Percentiles rank a stretch among this genome's conserved stretches.
These are phyloP conservation scores for Taiozyma onychis DNA, from an alignment of 1,139 yeast species.

Conservation along the genomic window DNA sequence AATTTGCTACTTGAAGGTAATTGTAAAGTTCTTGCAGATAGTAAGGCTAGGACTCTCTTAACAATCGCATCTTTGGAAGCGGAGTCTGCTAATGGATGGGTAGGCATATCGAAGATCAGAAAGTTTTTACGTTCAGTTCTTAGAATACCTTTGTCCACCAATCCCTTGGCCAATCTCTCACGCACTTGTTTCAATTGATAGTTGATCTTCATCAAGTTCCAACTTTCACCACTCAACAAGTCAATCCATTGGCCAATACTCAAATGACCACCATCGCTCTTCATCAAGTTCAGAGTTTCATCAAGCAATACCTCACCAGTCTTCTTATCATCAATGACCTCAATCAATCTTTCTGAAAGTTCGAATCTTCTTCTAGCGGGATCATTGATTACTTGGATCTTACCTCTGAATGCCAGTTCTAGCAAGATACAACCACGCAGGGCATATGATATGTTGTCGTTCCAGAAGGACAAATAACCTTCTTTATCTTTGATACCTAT, in stretches of 20 bases:
- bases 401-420: conserved; percentile 88
- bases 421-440: conserved; percentile 89
- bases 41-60: conserved; percentile 61
- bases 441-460: conserved; percentile 94
- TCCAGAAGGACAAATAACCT: conserved; percentile 96
- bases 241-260: conserved; percentile 93
- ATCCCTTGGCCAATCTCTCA: conserved; percentile 92
- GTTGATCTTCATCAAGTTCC: conserved; percentile 92
- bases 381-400: conserved; percentile 84
- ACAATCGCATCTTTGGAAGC: conserved; percentile 76
- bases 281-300: conserved; percentile 89
- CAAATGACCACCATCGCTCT: conserved; percentile 71
- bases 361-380: conserved; percentile 91
- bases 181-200: conserved; percentile 96
- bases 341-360: conserved; percentile 78
- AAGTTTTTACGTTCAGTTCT: conserved; percentile 95
- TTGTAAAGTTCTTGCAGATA: conserved; percentile 62
- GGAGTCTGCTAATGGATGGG: conserved; percentile 91
- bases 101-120: conserved; percentile 94
- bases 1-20: conserved; percentile 49
- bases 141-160: conserved; percentile 95
- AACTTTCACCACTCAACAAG: conserved; percentile 89
- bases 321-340: conserved; percentile 77
- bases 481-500: conserved; percentile 94
- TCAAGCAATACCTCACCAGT: conserved; percentile 96